Base-by-base conservation (phyloP, 73 alveolate genomes). In the Paramecium bursaria region DNA sequence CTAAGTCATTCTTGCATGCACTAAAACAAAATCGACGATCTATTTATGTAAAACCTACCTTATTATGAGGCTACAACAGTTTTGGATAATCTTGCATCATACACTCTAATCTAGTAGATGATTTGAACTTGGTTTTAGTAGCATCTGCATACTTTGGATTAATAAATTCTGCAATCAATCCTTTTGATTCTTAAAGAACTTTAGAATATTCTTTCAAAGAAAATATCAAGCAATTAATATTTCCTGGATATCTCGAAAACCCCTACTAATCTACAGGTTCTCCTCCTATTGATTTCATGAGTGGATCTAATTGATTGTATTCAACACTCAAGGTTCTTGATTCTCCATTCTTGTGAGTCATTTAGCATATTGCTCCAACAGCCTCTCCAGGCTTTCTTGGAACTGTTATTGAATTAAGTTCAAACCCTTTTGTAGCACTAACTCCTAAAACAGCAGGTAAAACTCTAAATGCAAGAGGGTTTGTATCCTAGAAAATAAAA, bases 71-170 rank as follows among this genome's bases (percentile, higher is more conserved):
- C 27, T 54, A 51, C 54, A 96, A 86, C 74, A 97, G 95, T 85
- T 97, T 95, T 23, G 99, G 98, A 73, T 92, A 97, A 82, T 96
- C 99, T 88, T 97, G 98, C 99, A 96, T 96, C 98, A 95, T 91
- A 82, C 99, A 94, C 76, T 97, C 99, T 42, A 97, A 91, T 48
- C 99, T 89, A 19, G 99, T 94, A 30, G 99, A 96, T 3, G 98
- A 73, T 61, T 97, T 97, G 87, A 97, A 93, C 25, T 73, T 88
- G 31, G 94, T 95, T 88, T 94, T 94, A 21, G 92, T 86, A 4
- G 85, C 97, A 86, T 96, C 98, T 5, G 98, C 98, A 79, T 96
- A 97, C 89, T 97, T 97, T 15, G 99, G 99, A 79, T 97, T 97
- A 27, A 97, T 98, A 61, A 97, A 97, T 91, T 96, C 99, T 11